These are phyloP conservation scores for Carpinus viminea DNA, from an alignment of 306 rosid species.

Conservation along the genomic window DNA sequence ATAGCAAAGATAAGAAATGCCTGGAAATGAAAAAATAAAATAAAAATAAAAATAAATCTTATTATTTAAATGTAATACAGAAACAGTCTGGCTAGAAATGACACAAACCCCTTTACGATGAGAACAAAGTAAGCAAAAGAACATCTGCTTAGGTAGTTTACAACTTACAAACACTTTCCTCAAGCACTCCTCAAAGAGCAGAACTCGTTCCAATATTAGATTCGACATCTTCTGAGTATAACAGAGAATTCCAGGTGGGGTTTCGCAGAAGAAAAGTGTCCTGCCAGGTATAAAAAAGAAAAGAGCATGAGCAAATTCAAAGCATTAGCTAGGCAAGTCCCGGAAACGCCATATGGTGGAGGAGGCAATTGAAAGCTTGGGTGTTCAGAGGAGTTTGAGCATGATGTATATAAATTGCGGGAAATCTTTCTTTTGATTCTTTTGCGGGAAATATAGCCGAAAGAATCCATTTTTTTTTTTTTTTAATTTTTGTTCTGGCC, in stretches of 20 bases:
- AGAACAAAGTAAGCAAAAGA: neutral
- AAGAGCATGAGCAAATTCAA: neutral
- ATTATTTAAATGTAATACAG: neutral
- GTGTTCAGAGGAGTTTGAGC: neutral
- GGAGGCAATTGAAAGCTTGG: neutral
- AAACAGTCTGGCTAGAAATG: neutral
- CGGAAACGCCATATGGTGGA: neutral
- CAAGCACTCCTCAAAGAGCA: neutral
- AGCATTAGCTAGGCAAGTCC: neutral
- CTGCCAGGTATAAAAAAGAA: conserved; percentile 42
- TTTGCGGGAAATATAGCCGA: too few species aligned
- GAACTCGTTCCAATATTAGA: conserved; percentile 42
- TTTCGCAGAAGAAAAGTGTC: conserved; percentile 81
- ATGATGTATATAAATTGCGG: neutral
- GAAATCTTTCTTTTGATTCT: neutral
- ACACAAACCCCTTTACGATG: neutral
- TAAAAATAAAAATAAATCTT: too few species aligned
- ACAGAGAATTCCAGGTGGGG: conserved; percentile 60
- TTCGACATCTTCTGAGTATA: conserved; percentile 47
- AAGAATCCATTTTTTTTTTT: neutral
- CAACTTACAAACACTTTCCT: neutral
- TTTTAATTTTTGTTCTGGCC: too few species aligned
- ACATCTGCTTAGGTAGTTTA: neutral
- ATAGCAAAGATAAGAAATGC: too few species aligned
- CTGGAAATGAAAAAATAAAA: neutral